Evolutionary conservation across 2,329 filamentous ascomycete genomes (phyloP), one percentile per base, ranked within the genome.

Genomic region (Exserohilum turcica): DNA sequence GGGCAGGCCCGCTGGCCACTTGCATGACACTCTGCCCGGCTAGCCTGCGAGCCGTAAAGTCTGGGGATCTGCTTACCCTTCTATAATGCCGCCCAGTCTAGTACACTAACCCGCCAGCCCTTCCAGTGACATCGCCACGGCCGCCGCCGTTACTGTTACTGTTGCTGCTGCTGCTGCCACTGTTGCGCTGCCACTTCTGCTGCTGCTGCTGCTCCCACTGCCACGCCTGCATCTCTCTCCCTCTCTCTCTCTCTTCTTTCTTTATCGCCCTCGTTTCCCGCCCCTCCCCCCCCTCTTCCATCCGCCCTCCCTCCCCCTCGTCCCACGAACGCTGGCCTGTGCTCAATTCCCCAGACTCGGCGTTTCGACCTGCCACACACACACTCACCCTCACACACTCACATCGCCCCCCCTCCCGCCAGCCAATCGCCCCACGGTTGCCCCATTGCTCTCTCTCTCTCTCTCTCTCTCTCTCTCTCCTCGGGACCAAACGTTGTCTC

Each of bases 21-120:
- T 60, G 59, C 61, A 67, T 66, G 61, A 61, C 62, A 64, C 59
- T 57, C 59, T 61, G 48, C 43, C 46, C 37, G 27, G 33, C 39
- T 50, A 59, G 53, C 38, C 46, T 52, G 46, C 65, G 62, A 67
- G 65, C 58, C 59, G 63, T 65, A 63, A 43, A 40, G 56, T 49
- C 61, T 56, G 59, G 62, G 61, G 61, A 69, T 67, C 65, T 63
- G 66, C 68, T 71, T 69, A 66, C 67, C 60, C 42, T 39, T 47
- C 27, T 45, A 45, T 46, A 48, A 51, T 36, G 52, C 44, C 62
- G 54, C 56, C 63, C 54, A 47, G 48, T 48, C 39, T 16, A 29
- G 12, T 12, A n/a, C 38, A n/a, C 36, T 21, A 6, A 43, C 21
- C 21, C n/a, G 13, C 35, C 21, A 18, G 29, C 39, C 24, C 19